Evolutionary conservation across 163 green algal genomes (phyloP).

Genomic region (Chlamydomonas reinhardtii): DNA sequence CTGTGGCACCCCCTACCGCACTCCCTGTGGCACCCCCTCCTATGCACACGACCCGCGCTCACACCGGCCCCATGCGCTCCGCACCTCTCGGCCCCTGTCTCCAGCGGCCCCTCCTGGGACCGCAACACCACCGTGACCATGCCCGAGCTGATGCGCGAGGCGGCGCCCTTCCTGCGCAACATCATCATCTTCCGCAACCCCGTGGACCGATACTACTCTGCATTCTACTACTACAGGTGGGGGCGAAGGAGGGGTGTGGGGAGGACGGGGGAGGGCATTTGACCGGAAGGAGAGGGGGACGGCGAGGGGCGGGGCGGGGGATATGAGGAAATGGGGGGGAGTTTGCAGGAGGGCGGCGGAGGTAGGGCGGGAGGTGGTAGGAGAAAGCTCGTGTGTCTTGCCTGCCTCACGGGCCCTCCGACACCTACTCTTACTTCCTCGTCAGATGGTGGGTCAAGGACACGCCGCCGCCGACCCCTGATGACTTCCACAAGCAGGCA

Average conservation of each 20-base stretch:
- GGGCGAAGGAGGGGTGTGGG: neutral
- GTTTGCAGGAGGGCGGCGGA: too few relatives aligned
- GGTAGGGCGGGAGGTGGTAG: too few relatives aligned
- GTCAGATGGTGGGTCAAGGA: conserved; percentile 67
- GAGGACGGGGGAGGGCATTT: neutral
- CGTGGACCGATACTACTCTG: conserved; percentile 69
- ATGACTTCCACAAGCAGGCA: conserved; percentile 63
- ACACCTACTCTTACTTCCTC: too few relatives aligned
- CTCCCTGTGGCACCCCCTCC: too few relatives aligned
- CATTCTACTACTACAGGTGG: conserved; percentile 76
- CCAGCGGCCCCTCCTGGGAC: conserved; percentile 51
- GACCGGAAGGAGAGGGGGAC: neutral
- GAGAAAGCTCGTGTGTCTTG: too few relatives aligned
- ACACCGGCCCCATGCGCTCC: neutral
- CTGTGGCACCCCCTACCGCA: too few relatives aligned
- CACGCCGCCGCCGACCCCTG: conserved; percentile 39
- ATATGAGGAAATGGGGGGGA: too few relatives aligned
- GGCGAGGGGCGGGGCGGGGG: neutral
- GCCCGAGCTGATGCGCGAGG: conserved; percentile 68
- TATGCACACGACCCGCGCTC: neutral
- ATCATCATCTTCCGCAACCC: conserved; percentile 77
- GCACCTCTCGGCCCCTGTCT: too few relatives aligned
- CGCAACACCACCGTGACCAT: conserved; percentile 65
- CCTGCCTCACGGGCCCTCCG: too few relatives aligned
- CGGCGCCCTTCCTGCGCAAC: conserved; percentile 65